Conservation (phyloP, 1,284 basidiomycete genomes). For the Moesziomyces parantarcticus region DNA sequence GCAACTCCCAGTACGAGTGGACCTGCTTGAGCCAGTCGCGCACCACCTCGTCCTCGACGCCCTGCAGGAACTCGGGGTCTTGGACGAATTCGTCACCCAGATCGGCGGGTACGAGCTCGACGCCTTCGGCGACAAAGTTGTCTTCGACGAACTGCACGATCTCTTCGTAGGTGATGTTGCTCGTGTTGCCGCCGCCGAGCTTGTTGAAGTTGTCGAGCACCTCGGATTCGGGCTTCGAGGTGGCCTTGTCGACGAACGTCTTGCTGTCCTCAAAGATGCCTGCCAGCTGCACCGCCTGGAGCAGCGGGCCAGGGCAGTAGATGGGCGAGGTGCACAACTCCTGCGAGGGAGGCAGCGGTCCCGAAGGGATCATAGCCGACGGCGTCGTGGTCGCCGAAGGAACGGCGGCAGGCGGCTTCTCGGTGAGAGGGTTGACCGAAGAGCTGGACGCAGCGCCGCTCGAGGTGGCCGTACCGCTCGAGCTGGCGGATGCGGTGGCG, state of each 20-base stretch:
- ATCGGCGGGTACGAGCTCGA: conserved; percentile 77
- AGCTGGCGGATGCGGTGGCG: conserved; percentile 13
- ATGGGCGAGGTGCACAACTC: conserved; percentile 53
- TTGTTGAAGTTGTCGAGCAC: conserved; percentile 79
- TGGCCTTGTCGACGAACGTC: conserved; percentile 81
- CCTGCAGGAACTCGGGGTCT: conserved; percentile 77
- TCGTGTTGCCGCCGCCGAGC: conserved; percentile 70
- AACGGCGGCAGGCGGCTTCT: conserved; percentile 40
- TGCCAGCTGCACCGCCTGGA: conserved; percentile 79
- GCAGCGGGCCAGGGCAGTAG: conserved; percentile 62
- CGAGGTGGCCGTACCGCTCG: conserved; percentile 6
- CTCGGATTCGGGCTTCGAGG: conserved; percentile 70
- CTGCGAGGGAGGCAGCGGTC: conserved; percentile 37
- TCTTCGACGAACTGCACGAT: conserved; percentile 77
- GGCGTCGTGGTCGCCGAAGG: conserved; percentile 36
- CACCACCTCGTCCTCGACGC: conserved; percentile 78
- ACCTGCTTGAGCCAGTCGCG: conserved; percentile 81
- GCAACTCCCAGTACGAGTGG: conserved; percentile 82
- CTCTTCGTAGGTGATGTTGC: conserved; percentile 71
- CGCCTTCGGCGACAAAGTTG: conserved; percentile 86
- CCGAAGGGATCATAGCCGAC: conserved; percentile 32
- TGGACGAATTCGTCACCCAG: conserved; percentile 74
- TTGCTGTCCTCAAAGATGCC: conserved; percentile 82
- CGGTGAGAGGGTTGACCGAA: conserved; percentile 30
- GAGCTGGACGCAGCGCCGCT: conserved; percentile 19